phyloP scores from a whole-genome alignment of 2,329 filamentous ascomycete genomes.

The Alternaria novae-zelandiae region DNA sequence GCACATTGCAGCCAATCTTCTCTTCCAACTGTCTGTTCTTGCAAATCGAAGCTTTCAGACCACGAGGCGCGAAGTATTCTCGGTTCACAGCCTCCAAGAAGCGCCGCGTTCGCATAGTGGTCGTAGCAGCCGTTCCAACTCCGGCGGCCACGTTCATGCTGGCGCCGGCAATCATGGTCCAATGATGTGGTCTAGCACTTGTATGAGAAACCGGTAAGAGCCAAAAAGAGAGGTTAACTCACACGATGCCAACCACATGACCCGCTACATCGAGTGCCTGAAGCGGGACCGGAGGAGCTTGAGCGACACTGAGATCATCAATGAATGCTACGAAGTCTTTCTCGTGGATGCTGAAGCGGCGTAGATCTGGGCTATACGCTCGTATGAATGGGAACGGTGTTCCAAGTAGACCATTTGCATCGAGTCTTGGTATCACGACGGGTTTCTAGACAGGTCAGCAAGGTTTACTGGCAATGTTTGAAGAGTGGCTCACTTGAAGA shows the following conservation, averaged over 20 bases:
- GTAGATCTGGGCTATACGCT: background rate
- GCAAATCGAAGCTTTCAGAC: background rate
- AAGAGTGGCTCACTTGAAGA: background rate
- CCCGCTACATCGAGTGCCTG: background rate
- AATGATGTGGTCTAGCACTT: background rate
- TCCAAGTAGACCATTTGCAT: background rate
- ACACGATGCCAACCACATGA: background rate
- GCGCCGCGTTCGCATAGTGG: background rate
- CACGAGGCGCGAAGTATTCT: background rate
- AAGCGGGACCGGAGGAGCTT: background rate
- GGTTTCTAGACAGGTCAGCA: background rate
- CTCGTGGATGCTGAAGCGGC: background rate
- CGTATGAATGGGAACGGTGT: background rate
- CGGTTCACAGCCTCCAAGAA: background rate
- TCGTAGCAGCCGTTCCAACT: background rate
- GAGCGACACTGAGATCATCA: background rate
- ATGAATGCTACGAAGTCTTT: background rate
- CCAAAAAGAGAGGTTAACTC: background rate
- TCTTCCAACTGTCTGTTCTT: background rate
- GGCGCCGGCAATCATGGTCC: background rate
- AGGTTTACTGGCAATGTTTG: background rate
- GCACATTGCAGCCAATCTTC: background rate
- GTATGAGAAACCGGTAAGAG: background rate
- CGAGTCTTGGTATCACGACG: background rate
- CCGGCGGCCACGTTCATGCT: background rate